Conservation (phyloP, 129 eudicot species). For the Arctium lappa region DNA sequence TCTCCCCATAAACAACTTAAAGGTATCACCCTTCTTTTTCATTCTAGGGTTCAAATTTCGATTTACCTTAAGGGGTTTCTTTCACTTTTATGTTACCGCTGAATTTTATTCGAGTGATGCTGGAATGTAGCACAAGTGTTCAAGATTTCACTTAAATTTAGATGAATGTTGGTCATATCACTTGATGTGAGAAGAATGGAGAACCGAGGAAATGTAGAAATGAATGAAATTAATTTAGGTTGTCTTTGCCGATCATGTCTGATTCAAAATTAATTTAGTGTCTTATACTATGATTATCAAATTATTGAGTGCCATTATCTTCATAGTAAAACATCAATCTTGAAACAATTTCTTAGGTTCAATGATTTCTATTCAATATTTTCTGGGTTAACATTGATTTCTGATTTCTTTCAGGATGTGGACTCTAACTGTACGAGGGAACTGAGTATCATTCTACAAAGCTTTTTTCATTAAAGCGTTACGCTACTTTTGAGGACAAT, state of each 20-base stretch:
- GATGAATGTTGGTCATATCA: background rate
- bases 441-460: background rate
- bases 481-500: constrained; percentile 89
- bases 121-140: constrained; percentile 7
- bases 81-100: background rate
- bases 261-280: background rate
- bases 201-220: background rate
- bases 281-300: too few relatives aligned
- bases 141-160: background rate
- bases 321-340: too few relatives aligned
- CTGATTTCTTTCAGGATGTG: background rate
- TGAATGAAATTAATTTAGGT: background rate
- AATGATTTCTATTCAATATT: too few relatives aligned
- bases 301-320: too few relatives aligned
- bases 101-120: background rate
- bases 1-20: too few relatives aligned
- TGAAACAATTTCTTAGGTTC: too few relatives aligned
- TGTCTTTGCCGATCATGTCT: background rate
- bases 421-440: background rate
- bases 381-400: too few relatives aligned
- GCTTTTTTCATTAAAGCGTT: background rate
- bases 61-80: background rate
- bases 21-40: too few relatives aligned
- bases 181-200: background rate
- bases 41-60: too few relatives aligned